Evolutionary conservation across 2,329 filamentous ascomycete species (phyloP), one percentile per base, ranked within the genome.

Genomic region (Aspergillus sp.): DNA sequence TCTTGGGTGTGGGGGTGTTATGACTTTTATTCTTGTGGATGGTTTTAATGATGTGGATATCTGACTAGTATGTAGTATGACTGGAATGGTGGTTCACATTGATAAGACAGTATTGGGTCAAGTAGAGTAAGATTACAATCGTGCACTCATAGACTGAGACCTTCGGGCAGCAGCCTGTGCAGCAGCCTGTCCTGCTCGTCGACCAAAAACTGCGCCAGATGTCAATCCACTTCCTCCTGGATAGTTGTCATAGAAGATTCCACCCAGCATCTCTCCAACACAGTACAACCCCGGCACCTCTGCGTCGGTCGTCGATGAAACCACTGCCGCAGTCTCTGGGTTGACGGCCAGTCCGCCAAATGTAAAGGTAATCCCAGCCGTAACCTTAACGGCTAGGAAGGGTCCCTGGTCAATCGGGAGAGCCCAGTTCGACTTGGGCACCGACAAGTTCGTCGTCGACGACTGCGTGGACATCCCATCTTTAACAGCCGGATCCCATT

Each of bases 341-440:
- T 79, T 71, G 2, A 82, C 74, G 5, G 72, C 70, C 6, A 86
- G 61, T 0, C 83, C 82, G 1, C 82, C 83, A 64, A 86, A 86
- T 0, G 82, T 86, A 51, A 86, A 86, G 0, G 82, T 85, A 11
- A 86, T 74, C 1, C 83, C 83, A 37, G 79, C 81, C 4, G 76
- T 77, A 3, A 86, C 81, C 50, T 79, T 78, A 37, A 86, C 76
- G 1, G 82, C 82, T 26, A 82, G 61, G 53, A 81, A 86, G 0
- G 82, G 82, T 0, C 69, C 67, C 48, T 77, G 59, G 32, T 75
- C 70, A 6, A 86, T 52, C 0, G 82, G 74, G 5, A 81, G 51
- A 0, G 82, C 82, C 83, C 82, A 86, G 50, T 86, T 86, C 0
- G 79, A 77, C 64, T 86, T 87, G 0, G 75, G 66, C 7, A 82